Percentiles rank a stretch among this genome's conserved stretches.
phyloP scores from a whole-genome alignment of 257 asterid species.

The Solanum rostratum region DNA sequence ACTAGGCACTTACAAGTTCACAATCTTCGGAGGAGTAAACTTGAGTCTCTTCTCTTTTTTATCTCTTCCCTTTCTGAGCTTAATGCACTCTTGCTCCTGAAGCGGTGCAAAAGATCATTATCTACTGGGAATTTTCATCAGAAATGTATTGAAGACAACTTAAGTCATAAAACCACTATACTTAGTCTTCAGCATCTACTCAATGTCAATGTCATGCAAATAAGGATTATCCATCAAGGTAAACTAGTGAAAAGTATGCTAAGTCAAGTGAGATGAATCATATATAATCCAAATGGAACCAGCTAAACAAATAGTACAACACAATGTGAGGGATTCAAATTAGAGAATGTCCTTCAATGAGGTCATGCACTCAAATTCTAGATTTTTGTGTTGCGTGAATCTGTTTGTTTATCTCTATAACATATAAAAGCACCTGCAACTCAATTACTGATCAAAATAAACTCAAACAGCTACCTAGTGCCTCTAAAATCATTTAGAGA shows the following conservation, averaged over 20 bases:
- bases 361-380: neutral
- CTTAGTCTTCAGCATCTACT: neutral
- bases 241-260: neutral
- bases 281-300: neutral
- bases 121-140: conserved; percentile 2
- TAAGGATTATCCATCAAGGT: neutral
- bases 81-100: conserved; percentile 64
- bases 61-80: conserved; percentile 41
- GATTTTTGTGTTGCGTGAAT: neutral
- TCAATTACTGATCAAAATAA: neutral
- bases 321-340: neutral
- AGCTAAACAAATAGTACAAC: neutral
- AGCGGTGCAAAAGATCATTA: conserved; percentile 15
- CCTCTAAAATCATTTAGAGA: neutral
- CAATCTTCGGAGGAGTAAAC: conserved; percentile 15
- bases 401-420: neutral
- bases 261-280: neutral
- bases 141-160: conserved; percentile 3
- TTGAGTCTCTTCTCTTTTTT: conserved; percentile 46
- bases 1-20: conserved; percentile 35
- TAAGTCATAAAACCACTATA: neutral
- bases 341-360: neutral
- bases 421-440: neutral
- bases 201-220: neutral
- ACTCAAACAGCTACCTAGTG: neutral